Base-by-base conservation (phyloP, 106 monocot genomes). In the Cymbidium sinense region DNA sequence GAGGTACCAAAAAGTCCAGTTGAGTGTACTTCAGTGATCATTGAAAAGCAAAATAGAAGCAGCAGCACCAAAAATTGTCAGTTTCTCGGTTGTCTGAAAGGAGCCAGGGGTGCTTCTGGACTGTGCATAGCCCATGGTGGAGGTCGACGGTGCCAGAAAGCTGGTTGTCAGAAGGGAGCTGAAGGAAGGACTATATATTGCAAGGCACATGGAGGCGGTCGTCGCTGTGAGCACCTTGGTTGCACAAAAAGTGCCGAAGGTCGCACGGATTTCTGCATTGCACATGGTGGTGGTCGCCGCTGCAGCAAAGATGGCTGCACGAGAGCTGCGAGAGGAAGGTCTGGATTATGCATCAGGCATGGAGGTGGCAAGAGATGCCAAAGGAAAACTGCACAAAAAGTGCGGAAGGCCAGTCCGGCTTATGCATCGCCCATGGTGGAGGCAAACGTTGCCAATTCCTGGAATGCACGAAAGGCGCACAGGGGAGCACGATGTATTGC, bases 231-330 rank as follows among this genome's bases (percentile, higher is more conserved):
- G 74, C 52, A 55, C 43, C 84, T 89, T 9, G 89, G 89, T 28
- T 89, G 89, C 77, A 89, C 86, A 3, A 89, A 86, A 74, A 86
- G 86, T 27, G 89, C 89, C 3, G 89, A 89, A 82, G 89, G 86
- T 12, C 79, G 82, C 55, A 89, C 86, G 1, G 89, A 89, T 50
- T 75, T 77, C 34, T 89, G 89, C 70, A 89, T 89, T 5, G 80
- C 89, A 15, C 89, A 89, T 80, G 89, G 89, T 28, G 88, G 88
- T 1, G 89, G 89, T 18, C 82, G 80, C 21, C 84, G 89, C 39
- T 83, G 86, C 70, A 75, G 77, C 58, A 29, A 79, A 7, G 75
- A 77, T 0, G 77, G 82, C 37, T 89, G 89, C 78, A 70, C 58
- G 20, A 71, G 86, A 31, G 86, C 89, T 77, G 84, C 89, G 9